A percentile compares a stretch with the other conserved stretches of the same genome.
phyloP scores from a whole-genome alignment of 805 yeast species.

The Myxozyma nipponensis region DNA sequence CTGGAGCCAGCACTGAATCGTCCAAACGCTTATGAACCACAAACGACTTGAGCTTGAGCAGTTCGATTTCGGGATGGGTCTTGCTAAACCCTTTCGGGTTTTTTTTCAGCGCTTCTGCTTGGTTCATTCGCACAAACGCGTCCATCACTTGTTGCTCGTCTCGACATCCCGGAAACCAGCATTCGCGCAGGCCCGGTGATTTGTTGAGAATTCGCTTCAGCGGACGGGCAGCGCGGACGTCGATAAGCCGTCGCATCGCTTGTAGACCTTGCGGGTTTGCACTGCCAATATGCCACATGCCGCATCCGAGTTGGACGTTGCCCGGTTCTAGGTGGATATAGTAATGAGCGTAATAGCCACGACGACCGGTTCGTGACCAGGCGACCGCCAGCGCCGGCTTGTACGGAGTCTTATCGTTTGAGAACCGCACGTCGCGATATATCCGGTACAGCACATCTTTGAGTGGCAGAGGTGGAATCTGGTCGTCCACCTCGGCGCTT shows the following conservation, averaged over 20 bases:
- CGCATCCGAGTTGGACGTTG: constrained; percentile 15
- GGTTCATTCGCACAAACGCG: constrained; percentile 27
- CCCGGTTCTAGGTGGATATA: constrained; percentile 28
- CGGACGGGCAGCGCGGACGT: constrained; percentile 20
- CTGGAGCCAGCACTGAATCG: constrained; percentile 15
- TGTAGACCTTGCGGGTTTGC: constrained; percentile 19
- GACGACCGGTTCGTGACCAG: constrained; percentile 27
- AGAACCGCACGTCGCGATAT: constrained; percentile 28
- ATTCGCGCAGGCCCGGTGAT: constrained; percentile 7
- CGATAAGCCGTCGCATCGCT: constrained; percentile 20
- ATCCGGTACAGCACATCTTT: constrained; percentile 26
- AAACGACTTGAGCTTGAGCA: constrained; percentile 27
- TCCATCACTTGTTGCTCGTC: constrained; percentile 4
- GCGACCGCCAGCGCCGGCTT: constrained; percentile 30
- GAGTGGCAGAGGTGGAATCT: constrained; percentile 26
- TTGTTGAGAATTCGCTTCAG: constrained; percentile 13
- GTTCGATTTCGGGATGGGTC: constrained; percentile 22
- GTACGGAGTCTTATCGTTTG: constrained; percentile 29
- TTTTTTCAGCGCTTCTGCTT: constrained; percentile 26
- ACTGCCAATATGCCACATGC: constrained; percentile 25
- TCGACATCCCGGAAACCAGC: background rate
- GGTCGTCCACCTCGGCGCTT: constrained; percentile 25
- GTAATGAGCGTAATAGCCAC: constrained; percentile 29
- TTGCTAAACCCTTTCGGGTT: constrained; percentile 28
- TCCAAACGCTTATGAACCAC: constrained; percentile 7